Percentiles rank a stretch among this genome's conserved stretches.
Conservation (phyloP, 2,329 filamentous ascomycete genomes). For the Ceratocystis eucalypticola region DNA sequence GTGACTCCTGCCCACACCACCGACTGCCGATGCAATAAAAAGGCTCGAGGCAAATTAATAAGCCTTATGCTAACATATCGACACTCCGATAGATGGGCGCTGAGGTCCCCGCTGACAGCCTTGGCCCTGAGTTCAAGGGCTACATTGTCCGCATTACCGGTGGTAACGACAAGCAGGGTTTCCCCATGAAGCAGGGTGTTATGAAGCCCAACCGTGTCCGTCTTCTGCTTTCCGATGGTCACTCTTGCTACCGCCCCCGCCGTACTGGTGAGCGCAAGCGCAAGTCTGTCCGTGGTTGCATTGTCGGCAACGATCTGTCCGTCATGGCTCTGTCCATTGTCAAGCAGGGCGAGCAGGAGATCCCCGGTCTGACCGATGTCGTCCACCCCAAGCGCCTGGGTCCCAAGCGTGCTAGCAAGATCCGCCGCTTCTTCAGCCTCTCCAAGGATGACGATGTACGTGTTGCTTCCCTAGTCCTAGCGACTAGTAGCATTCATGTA, state of each 20-base stretch:
- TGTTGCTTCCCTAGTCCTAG: constrained; percentile 35
- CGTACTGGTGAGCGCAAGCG: constrained; percentile 98
- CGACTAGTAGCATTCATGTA: constrained; percentile 22
- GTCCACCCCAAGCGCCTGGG: constrained; percentile 98
- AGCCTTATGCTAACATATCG: constrained; percentile 26
- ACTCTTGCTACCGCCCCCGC: constrained; percentile 98
- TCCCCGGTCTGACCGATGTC: constrained; percentile 93
- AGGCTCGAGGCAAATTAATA: constrained; percentile 19
- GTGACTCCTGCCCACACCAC: constrained; percentile 26
- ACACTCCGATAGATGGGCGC: constrained; percentile 54
- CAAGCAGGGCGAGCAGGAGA: constrained; percentile 92
- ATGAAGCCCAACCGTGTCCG: constrained; percentile 98
- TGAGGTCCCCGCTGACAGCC: constrained; percentile 83
- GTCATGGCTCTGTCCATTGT: constrained; percentile 90
- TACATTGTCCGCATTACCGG: constrained; percentile 99
- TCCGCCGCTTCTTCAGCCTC: constrained; percentile 98
- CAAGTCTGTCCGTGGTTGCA: constrained; percentile 98
- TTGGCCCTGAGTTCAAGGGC: constrained; percentile 99
- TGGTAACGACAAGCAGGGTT: constrained; percentile 99
- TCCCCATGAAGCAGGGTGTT: constrained; percentile 99
- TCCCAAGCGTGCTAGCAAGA: constrained; percentile 99
- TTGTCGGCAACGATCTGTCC: constrained; percentile 88
- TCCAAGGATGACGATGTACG: constrained; percentile 99
- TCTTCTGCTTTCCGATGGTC: constrained; percentile 87
- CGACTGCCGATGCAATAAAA: constrained; percentile 7